phyloP scores from a whole-genome alignment of 2,329 filamentous ascomycete species.

The Niveomyces coronatus region DNA sequence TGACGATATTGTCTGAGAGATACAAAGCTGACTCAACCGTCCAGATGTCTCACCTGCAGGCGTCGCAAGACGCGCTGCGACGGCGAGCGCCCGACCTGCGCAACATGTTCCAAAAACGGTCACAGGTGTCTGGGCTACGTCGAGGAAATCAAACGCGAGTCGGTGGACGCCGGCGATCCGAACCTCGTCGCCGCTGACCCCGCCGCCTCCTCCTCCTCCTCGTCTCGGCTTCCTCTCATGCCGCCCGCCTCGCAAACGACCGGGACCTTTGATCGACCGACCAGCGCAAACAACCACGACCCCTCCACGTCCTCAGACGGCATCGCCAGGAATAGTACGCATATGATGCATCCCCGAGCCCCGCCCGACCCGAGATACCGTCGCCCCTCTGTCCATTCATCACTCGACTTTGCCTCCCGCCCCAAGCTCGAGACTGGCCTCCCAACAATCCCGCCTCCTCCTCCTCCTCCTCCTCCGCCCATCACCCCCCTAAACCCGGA shows the following conservation, averaged over 20 bases:
- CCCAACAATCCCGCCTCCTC: too few relatives aligned
- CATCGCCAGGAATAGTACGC: not conserved
- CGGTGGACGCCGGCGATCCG: conserved; percentile 21
- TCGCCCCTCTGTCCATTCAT: not conserved
- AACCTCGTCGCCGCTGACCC: conserved; percentile 26
- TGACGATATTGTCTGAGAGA: too few relatives aligned
- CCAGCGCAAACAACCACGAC: too few relatives aligned
- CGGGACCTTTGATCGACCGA: too few relatives aligned
- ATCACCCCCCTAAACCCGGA: not conserved
- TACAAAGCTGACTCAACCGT: not conserved
- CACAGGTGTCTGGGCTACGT: conserved; percentile 60
- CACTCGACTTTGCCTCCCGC: not conserved
- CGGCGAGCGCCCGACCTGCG: conserved; percentile 61
- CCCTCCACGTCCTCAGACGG: too few relatives aligned
- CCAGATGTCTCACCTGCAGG: conserved; percentile 60
- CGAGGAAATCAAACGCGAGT: conserved; percentile 28
- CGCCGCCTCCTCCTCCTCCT: not conserved
- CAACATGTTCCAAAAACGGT: conserved; percentile 62
- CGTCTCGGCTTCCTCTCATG: not conserved
- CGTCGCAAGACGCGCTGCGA: conserved; percentile 68
- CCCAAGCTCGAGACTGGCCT: not conserved
- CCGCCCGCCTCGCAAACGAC: too few relatives aligned
- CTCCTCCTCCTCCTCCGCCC: too few relatives aligned
- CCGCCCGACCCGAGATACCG: not conserved
- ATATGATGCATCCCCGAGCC: not conserved